Evolutionary conservation across 306 rosid genomes (phyloP), one percentile per base, ranked within the genome.

Genomic region (Prinsepia uniflora): DNA sequence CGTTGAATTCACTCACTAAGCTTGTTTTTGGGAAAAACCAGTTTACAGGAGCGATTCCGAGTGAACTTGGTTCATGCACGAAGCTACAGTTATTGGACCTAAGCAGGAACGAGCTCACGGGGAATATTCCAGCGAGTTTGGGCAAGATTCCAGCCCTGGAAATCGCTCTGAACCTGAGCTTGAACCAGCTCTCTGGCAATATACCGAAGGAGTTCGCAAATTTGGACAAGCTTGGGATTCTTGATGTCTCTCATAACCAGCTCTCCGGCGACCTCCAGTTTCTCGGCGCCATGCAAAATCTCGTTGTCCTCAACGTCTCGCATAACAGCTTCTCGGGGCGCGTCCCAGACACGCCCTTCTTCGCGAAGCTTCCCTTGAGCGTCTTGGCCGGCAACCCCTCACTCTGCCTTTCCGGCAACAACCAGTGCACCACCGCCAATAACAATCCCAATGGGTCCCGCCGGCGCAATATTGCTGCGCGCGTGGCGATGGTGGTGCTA

Each of bases 271-370:
- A 81, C 73, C 89, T 94, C 2, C 85, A 77, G 2, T 80, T 78
- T 54, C 88, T 94, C 58, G 90, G 80, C 7, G 83, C 63, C 3
- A 65, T 94, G 74, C 95, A 89, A 68, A 94, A 94, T 80, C 96
- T 94, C 63, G 96, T 91, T 39, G 92, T 79, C 47, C 97, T 94
- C 67, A 94, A 94, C 46, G 67, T 91, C 71, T 94, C 99, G 14
- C 48, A 78, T 82, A 94, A 94, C 86, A 85, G 74, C 75, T 85
- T 94, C 83, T 79, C 95, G 3, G 97, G 99, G 4, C 80, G 74
- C 39, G 75, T 94, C 4, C 99, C 99, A 0, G 87, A 89, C 75
- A 89, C 94, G 49, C 86, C 91, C 6, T 89, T 94, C 91, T 94
- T 91, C 81, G 48, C 89, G 53, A 84, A 82, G 80, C 96, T 94